These are phyloP conservation scores for Paraphoma chrysanthemicola DNA, from an alignment of 2,329 filamentous ascomycete species.

Conservation along the genomic window DNA sequence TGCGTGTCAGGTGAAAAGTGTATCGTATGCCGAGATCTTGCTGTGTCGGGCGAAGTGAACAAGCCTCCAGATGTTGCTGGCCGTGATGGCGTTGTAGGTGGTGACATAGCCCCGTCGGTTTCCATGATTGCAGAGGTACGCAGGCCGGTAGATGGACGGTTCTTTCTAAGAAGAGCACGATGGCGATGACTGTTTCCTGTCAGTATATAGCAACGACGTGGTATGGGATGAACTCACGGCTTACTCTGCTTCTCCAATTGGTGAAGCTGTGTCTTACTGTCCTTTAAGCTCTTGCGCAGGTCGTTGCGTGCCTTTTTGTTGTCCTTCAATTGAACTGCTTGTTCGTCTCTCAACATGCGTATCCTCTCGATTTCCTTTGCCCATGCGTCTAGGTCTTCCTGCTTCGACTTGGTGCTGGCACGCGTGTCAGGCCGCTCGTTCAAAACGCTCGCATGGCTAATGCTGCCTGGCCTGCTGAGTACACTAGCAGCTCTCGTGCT, in stretches of 20 bases:
- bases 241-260: slow-evolving; percentile 34
- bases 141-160: slow-evolving; percentile 9
- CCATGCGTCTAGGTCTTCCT: slow-evolving; percentile 37
- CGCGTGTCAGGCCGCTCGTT: slow-evolving; percentile 27
- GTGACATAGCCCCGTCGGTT: not conserved
- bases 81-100: slow-evolving; percentile 9
- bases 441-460: slow-evolving; percentile 12
- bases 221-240: slow-evolving; percentile 15
- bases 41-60: slow-evolving; percentile 2
- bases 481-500: slow-evolving; percentile 18
- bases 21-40: slow-evolving; percentile 3
- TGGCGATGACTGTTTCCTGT: slow-evolving; percentile 10
- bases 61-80: slow-evolving; percentile 5
- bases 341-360: slow-evolving; percentile 42
- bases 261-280: slow-evolving; percentile 41
- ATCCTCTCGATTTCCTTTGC: slow-evolving; percentile 42
- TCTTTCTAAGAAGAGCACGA: slow-evolving; percentile 16
- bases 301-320: slow-evolving; percentile 37
- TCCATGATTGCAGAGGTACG: not conserved
- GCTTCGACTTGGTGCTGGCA: slow-evolving; percentile 21
- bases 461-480: slow-evolving; percentile 6
- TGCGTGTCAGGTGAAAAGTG: slow-evolving; percentile 3
- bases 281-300: slow-evolving; percentile 41
- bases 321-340: slow-evolving; percentile 40
- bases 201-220: not conserved